phyloP scores from a whole-genome alignment of 805 yeast genomes.

The Metschnikowia rubicola region DNA sequence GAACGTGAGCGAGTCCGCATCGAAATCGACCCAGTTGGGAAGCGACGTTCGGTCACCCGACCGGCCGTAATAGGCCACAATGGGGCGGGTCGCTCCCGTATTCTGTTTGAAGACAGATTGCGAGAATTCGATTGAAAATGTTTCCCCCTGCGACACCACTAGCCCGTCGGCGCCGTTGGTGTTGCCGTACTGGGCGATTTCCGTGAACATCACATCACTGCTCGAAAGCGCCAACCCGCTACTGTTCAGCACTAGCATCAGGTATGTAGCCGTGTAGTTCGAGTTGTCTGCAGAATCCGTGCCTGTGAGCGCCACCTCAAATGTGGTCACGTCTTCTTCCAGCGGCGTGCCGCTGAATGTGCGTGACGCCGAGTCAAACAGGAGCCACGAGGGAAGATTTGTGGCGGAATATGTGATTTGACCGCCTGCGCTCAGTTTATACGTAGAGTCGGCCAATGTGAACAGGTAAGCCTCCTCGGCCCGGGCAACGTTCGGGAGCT shows the following conservation, averaged over 20 bases:
- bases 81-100: conserved; percentile 42
- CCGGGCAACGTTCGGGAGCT: conserved; percentile 85
- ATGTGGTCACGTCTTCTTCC: conserved; percentile 37
- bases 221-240: conserved; percentile 51
- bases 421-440: conserved; percentile 37
- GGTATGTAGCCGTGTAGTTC: conserved; percentile 44
- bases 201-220: conserved; percentile 43
- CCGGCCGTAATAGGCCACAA: conserved; percentile 74
- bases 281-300: conserved; percentile 54
- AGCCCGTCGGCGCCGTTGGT: conserved; percentile 77
- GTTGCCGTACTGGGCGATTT: conserved; percentile 61
- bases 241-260: conserved; percentile 56
- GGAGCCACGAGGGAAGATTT: conserved; percentile 73
- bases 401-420: conserved; percentile 53
- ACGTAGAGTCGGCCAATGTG: conserved; percentile 69
- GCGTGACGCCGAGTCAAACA: conserved; percentile 59
- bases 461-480: conserved; percentile 59
- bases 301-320: conserved; percentile 56
- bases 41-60: conserved; percentile 81
- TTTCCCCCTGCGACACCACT: conserved; percentile 66
- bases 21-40: conserved; percentile 85
- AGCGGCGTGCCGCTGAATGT: conserved; percentile 69
- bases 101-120: conserved; percentile 51
- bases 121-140: conserved; percentile 64
- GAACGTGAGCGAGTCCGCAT: conserved; percentile 59